Base-by-base conservation (phyloP, 2,329 filamentous ascomycete genomes). In the Talaromyces atroroseus region DNA sequence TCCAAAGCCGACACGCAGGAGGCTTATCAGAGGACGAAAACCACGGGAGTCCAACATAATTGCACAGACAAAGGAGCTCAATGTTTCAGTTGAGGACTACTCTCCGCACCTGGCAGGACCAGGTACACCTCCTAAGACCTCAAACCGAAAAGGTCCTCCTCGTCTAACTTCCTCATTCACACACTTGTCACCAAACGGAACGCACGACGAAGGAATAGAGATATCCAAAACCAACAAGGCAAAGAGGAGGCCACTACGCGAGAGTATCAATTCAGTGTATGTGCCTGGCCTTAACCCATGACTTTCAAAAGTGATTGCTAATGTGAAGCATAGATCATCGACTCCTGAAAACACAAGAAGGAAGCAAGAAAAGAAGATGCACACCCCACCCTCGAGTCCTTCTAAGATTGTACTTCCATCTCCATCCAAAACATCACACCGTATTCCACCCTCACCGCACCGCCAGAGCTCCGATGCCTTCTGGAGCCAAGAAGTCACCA, bases 381-480 rank as follows among this genome's bases (percentile, higher is more conserved):
- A 68, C 42, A 77, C 77, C 40, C 76, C 77, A 18, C 74, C 71
- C 16, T 63, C 68, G 12, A 79, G 74, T 44, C 76, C 78, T 40
- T 72, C 71, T 8, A 76, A 72, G 57, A 64, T 65, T 5, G 65
- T 65, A 12, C 67, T 80, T 3, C 69, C 71, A 21, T 81, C 79
- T 14, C 80, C 80, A 2, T 75, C 74, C 1, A 80, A 82, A 62
- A 64, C 68, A 20, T 71, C 65, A 49, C 59, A 66, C 20, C 64
- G 67, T 0, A 77, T 82, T 45, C 80, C 79, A 7, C 75, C 75
- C 6, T 78, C 78, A 5, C 79, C 79, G 1, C 71, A 78, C 54
- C 71, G 76, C 49, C 75, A 78, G 34, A 80, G 74, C 58, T 71
- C 76, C 24, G 80, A 82, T 61, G 76, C 73, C 1, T 82, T 83